Evolutionary conservation across 2,329 filamentous ascomycete species (phyloP), one percentile per base, ranked within the genome.

Genomic region (Mycosphaerella sp.): DNA sequence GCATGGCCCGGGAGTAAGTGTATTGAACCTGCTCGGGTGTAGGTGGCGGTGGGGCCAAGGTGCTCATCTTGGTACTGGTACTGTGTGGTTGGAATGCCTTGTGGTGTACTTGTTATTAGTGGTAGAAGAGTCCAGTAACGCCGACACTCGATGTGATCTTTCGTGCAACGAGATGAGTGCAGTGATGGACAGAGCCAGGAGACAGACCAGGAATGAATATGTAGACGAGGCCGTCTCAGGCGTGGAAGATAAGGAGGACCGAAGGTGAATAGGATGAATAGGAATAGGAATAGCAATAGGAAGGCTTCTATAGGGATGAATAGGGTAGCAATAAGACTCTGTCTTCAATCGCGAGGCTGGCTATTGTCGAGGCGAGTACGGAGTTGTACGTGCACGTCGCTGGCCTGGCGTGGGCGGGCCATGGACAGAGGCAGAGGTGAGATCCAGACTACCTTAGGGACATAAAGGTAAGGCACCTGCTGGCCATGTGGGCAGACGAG

Each of bases 1-100:
- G 28, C 35, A 75, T 60, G 44, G 71, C 45, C 5, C 69, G 30
- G 60, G 46, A 2, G 40, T 54, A 10, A 34, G 25, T 44, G 44
- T 43, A 18, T 30, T 43, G 10, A n/a, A 10, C n/a, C 27, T 35
- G 9, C 6, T 32, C 44, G 5, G 50, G 18, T 9, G 18, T 18
- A 12, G 25, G 21, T 25, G 28, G 16, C 2, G 47, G 14, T n/a
- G 40, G 43, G 18, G 42, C 12, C 17, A 41, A 28, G 34, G 39
- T 47, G 25, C 27, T 48, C 6, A 34, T 51, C 36, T 18, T 13
- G 2, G 1, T 6, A 12, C 6, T 30, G 2, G 21, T 21, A 21
- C 21, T 21, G 21, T 21, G 21, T 6, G 6, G 21, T 21, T 4
- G 21, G 21, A 6, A 21, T 39, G 16, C 6, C 18, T 25, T 6